A percentile compares a stretch with the other conserved stretches of the same genome.
Evolutionary conservation across 768 basidiomycete genomes (phyloP).

Genomic region (Tricholoma sp.): DNA sequence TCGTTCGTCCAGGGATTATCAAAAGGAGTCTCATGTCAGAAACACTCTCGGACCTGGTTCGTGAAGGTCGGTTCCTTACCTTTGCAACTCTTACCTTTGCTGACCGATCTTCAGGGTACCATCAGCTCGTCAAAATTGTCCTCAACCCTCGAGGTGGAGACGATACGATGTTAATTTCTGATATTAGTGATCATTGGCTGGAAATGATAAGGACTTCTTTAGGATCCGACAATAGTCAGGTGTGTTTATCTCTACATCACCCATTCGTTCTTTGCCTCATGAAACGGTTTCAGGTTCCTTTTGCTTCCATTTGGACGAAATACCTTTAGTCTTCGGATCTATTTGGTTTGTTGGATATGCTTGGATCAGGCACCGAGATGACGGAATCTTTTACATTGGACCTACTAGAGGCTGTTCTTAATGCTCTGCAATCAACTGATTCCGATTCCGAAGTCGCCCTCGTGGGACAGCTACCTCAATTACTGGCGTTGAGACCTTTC

Average conservation of each 20-base stretch:
- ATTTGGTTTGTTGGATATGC: slow-evolving; percentile 38
- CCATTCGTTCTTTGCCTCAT: neutral
- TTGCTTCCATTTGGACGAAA: slow-evolving; percentile 46
- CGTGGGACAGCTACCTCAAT: slow-evolving; percentile 26
- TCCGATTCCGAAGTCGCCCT: slow-evolving; percentile 23
- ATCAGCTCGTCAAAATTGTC: slow-evolving; percentile 30
- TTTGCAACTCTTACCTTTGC: neutral
- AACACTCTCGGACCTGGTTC: slow-evolving; percentile 17
- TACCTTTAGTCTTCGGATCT: slow-evolving; percentile 42
- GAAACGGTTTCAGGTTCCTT: slow-evolving; percentile 15
- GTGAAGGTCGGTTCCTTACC: slow-evolving; percentile 27
- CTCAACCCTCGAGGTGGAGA: slow-evolving; percentile 29
- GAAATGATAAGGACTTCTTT: neutral
- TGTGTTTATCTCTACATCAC: neutral
- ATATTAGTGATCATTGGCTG: slow-evolving; percentile 42
- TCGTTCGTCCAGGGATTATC: slow-evolving; percentile 29
- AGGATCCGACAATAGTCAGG: neutral
- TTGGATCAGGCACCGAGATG: slow-evolving; percentile 15
- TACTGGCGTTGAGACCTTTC: slow-evolving; percentile 32
- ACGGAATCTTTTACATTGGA: slow-evolving; percentile 8
- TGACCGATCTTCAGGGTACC: slow-evolving; percentile 32
- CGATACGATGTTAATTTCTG: slow-evolving; percentile 37
- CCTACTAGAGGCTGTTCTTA: slow-evolving; percentile 34
- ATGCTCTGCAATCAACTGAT: slow-evolving; percentile 23
- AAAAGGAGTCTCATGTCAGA: slow-evolving; percentile 28